A percentile compares a stretch with the other conserved stretches of the same genome.
These are phyloP conservation scores for Dentipellis sp. DNA, from an alignment of 768 basidiomycete species.

Conservation along the genomic window DNA sequence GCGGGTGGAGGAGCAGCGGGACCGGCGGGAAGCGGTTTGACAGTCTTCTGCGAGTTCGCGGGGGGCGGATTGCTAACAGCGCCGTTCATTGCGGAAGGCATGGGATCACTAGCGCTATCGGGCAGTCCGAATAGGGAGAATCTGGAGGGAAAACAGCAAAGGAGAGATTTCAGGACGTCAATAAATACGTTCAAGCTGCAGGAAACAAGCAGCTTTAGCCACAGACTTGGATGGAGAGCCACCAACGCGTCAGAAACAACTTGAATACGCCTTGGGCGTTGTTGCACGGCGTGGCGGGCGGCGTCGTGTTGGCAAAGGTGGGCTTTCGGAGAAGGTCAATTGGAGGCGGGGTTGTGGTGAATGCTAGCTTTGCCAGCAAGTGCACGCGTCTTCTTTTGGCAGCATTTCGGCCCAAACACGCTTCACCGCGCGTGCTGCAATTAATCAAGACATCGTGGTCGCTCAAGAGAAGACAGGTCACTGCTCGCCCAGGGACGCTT, in stretches of 20 bases:
- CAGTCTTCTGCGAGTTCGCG: slow-evolving; percentile 2
- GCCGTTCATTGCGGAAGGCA: background rate
- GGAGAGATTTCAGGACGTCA: background rate
- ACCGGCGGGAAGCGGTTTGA: slow-evolving; percentile 22
- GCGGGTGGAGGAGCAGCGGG: slow-evolving; percentile 44
- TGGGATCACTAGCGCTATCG: background rate
- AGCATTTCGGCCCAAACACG: no score
- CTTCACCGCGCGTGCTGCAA: no score
- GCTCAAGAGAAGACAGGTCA: no score
- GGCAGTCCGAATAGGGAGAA: background rate
- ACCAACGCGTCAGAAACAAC: background rate
- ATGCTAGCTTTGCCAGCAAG: no score
- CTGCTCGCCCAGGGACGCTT: no score
- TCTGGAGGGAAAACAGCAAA: background rate
- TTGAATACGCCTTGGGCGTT: no score
- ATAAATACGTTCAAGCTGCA: background rate
- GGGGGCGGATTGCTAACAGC: background rate
- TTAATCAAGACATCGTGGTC: no score
- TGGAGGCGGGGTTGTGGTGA: no score
- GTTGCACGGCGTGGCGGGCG: no score
- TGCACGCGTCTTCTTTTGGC: no score
- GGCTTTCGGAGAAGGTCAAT: no score
- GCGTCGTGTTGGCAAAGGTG: no score
- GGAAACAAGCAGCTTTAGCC: background rate
- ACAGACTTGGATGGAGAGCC: background rate